Evolutionary conservation across 2,329 filamentous ascomycete species (phyloP), one percentile per base, ranked within the genome.

Genomic region (Penicillium sp.): DNA sequence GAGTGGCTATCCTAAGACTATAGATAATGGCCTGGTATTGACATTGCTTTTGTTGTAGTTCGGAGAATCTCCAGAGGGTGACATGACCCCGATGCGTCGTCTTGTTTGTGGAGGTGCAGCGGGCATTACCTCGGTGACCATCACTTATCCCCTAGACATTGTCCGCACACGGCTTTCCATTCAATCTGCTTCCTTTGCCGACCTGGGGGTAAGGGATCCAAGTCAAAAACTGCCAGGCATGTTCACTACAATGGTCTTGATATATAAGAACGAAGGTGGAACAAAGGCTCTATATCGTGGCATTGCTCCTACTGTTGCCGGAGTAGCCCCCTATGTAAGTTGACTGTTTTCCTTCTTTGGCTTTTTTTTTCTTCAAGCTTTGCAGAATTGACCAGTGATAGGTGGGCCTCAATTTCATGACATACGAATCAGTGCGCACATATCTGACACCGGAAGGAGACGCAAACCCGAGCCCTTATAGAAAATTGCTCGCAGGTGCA

Each of bases 331-430:
- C 59, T 97, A 97, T 68, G 92, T 89, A 65, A 68, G 75, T 70
- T 35, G 8, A 46, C 22, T 14, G 31, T 28, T 37, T 14, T n/a
- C n/a, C n/a, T n/a, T n/a, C n/a, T n/a, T n/a, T n/a, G n/a, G n/a
- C n/a, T n/a, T n/a, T n/a, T n/a, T n/a, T n/a, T n/a, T n/a, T 14
- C 16, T 41, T 44, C 14, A 25, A 11, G 19, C 16, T 25, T 33
- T 11, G 34, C 19, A 16, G 19, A 33, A 37, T 56, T 54, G 51
- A 58, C 56, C 63, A 36, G 64, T 48, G 31, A 44, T 59, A 90
- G 86, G 87, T 99, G 54, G 93, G 93, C 33, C 77, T 99, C 46
- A 99, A 99, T 70, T 99, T 99, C 71, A 97, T 97, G 90, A 89
- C 89, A 5, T 99, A 99, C 72, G 93, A 99, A 71, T 86, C 86